Evolutionary conservation across 768 basidiomycete genomes (phyloP).

Genomic region (Tricholoma hemisulphureum): DNA sequence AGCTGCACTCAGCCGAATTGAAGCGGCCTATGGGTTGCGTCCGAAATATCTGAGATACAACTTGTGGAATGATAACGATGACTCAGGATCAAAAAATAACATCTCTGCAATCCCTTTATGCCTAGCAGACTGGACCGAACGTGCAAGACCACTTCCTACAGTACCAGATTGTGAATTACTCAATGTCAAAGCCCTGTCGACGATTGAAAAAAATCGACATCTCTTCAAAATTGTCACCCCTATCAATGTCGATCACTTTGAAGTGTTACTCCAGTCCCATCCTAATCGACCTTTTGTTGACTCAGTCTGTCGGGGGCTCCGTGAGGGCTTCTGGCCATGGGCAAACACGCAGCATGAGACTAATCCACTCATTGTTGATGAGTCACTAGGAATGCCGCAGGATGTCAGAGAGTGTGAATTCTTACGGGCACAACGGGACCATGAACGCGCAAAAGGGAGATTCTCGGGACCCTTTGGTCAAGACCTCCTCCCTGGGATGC

Average conservation of each 20-base stretch:
- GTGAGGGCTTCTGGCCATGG: constrained; percentile 44
- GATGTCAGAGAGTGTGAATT: background rate
- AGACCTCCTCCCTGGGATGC: constrained; percentile 44
- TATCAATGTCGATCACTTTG: constrained; percentile 25
- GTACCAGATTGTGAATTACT: background rate
- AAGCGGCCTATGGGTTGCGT: background rate
- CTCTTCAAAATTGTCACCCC: constrained; percentile 16
- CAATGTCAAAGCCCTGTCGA: background rate
- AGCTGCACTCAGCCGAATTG: constrained; percentile 1
- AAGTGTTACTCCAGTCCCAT: constrained; percentile 24
- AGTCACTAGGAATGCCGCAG: background rate
- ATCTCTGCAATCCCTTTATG: constrained; percentile 21
- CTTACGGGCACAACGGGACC: background rate
- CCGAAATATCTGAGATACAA: constrained; percentile 9
- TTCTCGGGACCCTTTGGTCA: constrained; percentile 33
- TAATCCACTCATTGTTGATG: background rate
- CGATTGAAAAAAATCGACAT: background rate
- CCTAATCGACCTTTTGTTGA: constrained; percentile 35
- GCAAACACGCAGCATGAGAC: no score
- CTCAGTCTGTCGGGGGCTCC: constrained; percentile 25
- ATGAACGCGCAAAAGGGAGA: constrained; percentile 7
- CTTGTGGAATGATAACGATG: background rate
- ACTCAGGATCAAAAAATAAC: constrained; percentile 5
- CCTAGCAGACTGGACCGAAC: background rate
- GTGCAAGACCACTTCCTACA: background rate